Evolutionary conservation across 148 eudicot genomes (phyloP).

Genomic region (Chenopodium berlandieri): DNA sequence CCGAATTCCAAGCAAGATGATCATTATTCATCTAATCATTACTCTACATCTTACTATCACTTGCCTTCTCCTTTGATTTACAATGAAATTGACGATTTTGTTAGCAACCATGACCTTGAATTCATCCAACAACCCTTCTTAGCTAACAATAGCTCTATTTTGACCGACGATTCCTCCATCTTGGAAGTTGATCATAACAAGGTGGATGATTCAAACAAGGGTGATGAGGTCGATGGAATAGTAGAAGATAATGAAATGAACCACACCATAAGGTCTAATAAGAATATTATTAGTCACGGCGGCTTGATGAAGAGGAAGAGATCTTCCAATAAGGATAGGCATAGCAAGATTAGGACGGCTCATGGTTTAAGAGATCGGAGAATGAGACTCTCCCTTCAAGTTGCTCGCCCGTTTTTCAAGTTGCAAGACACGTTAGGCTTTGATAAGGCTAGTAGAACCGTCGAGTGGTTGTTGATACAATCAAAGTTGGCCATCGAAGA

Average conservation of each 20-base stretch:
- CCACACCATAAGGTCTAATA: background rate
- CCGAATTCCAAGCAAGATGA: background rate
- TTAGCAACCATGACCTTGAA: constrained; percentile 27
- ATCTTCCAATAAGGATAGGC: constrained; percentile 55
- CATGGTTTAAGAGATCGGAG: constrained; percentile 67
- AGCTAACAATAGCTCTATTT: constrained; percentile 4
- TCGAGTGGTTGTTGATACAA: constrained; percentile 55
- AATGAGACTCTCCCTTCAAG: constrained; percentile 68
- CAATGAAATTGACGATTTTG: constrained; percentile 16
- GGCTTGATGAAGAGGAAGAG: constrained; percentile 28
- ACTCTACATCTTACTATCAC: constrained; percentile 19
- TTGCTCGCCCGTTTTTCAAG: constrained; percentile 53
- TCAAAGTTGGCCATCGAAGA: constrained; percentile 48
- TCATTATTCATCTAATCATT: background rate
- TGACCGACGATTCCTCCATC: constrained; percentile 17
- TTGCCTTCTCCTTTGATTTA: constrained; percentile 23
- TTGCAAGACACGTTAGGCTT: constrained; percentile 60
- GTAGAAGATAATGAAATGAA: constrained; percentile 13
- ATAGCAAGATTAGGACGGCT: constrained; percentile 72
- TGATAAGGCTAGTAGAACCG: constrained; percentile 65
- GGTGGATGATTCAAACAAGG: constrained; percentile 22
- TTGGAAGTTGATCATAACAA: background rate
- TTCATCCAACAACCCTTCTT: constrained; percentile 26
- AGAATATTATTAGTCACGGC: background rate
- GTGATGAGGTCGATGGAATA: constrained; percentile 7